phyloP scores from a whole-genome alignment of 1,284 basidiomycete species.

The Boletus subluridellus region DNA sequence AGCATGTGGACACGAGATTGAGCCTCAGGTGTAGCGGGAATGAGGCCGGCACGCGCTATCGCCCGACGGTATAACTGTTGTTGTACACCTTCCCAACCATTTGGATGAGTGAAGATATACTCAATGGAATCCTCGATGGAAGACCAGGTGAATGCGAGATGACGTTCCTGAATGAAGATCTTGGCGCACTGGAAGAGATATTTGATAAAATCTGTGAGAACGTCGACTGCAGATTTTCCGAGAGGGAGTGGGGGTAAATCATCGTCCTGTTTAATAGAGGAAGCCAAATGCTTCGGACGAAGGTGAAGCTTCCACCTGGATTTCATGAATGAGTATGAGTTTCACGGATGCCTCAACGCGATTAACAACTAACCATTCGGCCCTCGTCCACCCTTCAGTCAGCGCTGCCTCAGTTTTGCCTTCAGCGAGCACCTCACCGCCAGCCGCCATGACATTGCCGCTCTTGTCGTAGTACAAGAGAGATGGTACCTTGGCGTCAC shows the following conservation, averaged over 20 bases:
- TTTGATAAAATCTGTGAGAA: conserved; percentile 20
- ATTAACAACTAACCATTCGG: conserved; percentile 37
- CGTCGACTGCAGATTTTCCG: conserved; percentile 41
- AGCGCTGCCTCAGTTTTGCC: too few relatives aligned
- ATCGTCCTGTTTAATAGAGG: conserved; percentile 1
- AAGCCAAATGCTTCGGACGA: too few relatives aligned
- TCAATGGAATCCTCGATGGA: conserved; percentile 30
- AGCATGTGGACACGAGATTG: conserved; percentile 18
- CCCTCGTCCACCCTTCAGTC: too few relatives aligned
- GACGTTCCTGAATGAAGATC: conserved; percentile 30
- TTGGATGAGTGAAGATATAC: too few relatives aligned
- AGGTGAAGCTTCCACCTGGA: too few relatives aligned
- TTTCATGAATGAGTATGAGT: neutral
- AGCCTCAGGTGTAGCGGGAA: conserved; percentile 19
- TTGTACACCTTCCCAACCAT: too few relatives aligned
- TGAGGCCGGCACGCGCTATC: conserved; percentile 30
- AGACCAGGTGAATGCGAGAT: conserved; percentile 31
- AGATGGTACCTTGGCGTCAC: too few relatives aligned
- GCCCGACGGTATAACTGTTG: conserved; percentile 29
- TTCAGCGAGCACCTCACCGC: too few relatives aligned
- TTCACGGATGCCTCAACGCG: neutral
- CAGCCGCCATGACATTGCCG: too few relatives aligned
- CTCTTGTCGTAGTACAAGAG: too few relatives aligned
- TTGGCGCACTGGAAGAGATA: too few relatives aligned
- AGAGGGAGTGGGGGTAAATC: conserved; percentile 25